A percentile compares a stretch with the other conserved stretches of the same genome.
Evolutionary conservation across 2,329 filamentous ascomycete genomes (phyloP).

Genomic region (Ascochyta rabiei): DNA sequence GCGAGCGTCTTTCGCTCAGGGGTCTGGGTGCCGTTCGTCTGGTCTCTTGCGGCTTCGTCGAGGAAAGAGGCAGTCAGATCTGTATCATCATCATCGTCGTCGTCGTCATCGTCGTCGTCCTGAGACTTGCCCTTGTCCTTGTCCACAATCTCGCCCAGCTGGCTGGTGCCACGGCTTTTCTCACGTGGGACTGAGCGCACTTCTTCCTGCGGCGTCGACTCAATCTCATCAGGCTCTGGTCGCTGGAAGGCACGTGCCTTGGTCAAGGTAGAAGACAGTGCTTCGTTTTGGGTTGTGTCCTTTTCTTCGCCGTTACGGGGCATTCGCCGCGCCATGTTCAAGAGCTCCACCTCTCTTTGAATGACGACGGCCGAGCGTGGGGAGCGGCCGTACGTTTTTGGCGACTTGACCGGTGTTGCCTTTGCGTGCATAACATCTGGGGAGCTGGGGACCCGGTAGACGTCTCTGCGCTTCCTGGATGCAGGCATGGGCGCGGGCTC

Average conservation of each 20-base stretch:
- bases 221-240: constrained; percentile 17
- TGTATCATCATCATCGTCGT: not conserved
- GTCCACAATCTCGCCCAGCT: no score
- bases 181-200: not conserved
- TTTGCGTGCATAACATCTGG: constrained; percentile 21
- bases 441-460: constrained; percentile 28
- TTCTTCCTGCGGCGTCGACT: constrained; percentile 18
- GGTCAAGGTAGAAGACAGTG: not conserved
- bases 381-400: constrained; percentile 23
- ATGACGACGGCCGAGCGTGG: constrained; percentile 14
- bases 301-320: not conserved
- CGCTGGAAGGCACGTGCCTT: constrained; percentile 15
- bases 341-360: constrained; percentile 14
- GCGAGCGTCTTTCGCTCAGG: not conserved
- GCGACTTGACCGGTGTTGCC: constrained; percentile 12
- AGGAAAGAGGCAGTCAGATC: constrained; percentile 18
- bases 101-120: not conserved
- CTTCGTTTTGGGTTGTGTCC: not conserved
- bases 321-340: constrained; percentile 17
- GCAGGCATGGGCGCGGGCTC: constrained; percentile 2
- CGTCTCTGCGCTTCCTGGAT: constrained; percentile 12
- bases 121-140: not conserved
- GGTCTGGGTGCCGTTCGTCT: not conserved
- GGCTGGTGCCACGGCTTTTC: not conserved
- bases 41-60: constrained; percentile 1